Base-by-base conservation (phyloP, 495 filamentous ascomycete species). In the Cairneyella variabilis region DNA sequence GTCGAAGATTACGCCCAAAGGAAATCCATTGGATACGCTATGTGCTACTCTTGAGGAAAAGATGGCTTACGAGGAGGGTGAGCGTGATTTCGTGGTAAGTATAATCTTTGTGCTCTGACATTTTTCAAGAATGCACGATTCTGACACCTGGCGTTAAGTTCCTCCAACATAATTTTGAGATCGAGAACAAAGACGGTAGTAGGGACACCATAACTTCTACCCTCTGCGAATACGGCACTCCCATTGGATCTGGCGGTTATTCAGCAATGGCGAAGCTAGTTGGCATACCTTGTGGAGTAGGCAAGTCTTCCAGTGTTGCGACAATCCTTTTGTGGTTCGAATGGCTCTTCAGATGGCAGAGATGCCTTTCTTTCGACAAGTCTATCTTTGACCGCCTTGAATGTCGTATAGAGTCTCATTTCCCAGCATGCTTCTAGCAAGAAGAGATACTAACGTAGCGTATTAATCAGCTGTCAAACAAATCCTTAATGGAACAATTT, bases 41-140 rank as follows among this genome's bases (percentile, higher is more conserved):
- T 96, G 91, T 69, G 90, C 90, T 30, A 86, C 83, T n/a, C 78
- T 96, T n/a, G 90, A 95, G 73, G 65, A 85, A 72, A 96, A 95
- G 80, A 95, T 96, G 89, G 78, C 86, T 65, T 96, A 83, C 66
- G 88, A 76, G 56, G 76, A 84, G 51, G 83, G 78, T 26, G 92
- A 96, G 82, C 83, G 91, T 38, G 90, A 34, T 14, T 34, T 34
- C 7, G 30, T 34, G 7, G 14, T 34, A 14, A n/a, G n/a, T n/a
- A n/a, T n/a, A n/a, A n/a, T n/a, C n/a, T n/a, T n/a, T n/a, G n/a
- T n/a, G n/a, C n/a, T n/a, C n/a, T n/a, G n/a, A n/a, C n/a, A n/a
- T n/a, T n/a, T n/a, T n/a, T n/a, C n/a, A n/a, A n/a, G n/a, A n/a
- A n/a, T n/a, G n/a, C n/a, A n/a, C n/a, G n/a, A n/a, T 34, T 7